Evolutionary conservation across 441 rosid species (phyloP), one percentile per base, ranked within the genome.

Genomic region (Pelargonium fulgidum): DNA sequence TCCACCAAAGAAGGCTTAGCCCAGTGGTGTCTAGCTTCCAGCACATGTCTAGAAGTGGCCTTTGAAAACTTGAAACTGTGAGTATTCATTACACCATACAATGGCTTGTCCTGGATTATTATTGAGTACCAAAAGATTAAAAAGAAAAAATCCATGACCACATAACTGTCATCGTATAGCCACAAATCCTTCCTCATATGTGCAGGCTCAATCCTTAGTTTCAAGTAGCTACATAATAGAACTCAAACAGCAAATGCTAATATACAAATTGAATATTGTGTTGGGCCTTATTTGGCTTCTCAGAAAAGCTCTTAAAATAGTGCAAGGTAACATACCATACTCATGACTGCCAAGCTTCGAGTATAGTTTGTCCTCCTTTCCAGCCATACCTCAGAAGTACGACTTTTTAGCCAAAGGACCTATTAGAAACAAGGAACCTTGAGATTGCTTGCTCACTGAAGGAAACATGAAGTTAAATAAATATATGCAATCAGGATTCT

Each of bases 321-420:
- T 17, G 56, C 33, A 26, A 47, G 65, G 13, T 11, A 26, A 44
- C 86, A 72, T 89, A 94, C 98, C 99, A 92, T 95, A 83, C 99
- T 95, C 98, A 92, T 92, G 75, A 95, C 97, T 14, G 98, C 99
- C 80, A 90, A 87, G 75, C 99, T 95, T 85, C 99, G 82, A 20
- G 96, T 95, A 70, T 92, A 95, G 80, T 92, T 95, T 68, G 99
- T 90, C 82, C 98, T 86, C 80, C 98, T 90, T 79, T 95, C 99
- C 47, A 95, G 87, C 99, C 99, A 95, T 39, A 89, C 90, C 83
- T 92, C 99, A 70, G 99, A 92, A 44, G 97, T 90, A 66, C 96
- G 95, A 81, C 99, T 95, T 84, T 95, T 95, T 73, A 95, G 81
- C 98, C 99, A 95, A 72, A 95, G 98, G 78, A 95, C 98, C 99